Percentiles rank a stretch among this genome's conserved stretches.
phyloP scores from a whole-genome alignment of 2,329 filamentous ascomycete genomes.

The Sporothrix dimorphospora region DNA sequence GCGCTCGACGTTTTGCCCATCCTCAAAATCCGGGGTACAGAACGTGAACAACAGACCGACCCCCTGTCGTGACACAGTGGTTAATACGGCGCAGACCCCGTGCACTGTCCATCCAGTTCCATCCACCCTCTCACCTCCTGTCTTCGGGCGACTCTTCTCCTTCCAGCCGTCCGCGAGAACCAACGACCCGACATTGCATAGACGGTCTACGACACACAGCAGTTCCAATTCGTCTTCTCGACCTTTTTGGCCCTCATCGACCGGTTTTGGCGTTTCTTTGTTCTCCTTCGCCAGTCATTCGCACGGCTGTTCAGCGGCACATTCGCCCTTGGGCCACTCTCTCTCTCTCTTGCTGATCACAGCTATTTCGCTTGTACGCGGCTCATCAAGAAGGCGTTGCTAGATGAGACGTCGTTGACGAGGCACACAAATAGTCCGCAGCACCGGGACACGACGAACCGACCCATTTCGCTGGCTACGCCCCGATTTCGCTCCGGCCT shows the following conservation, averaged over 20 bases:
- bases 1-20: no score
- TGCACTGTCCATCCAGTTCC: slow-evolving; percentile 16
- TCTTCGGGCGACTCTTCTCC: not conserved
- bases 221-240: not conserved
- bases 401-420: not conserved
- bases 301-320: not conserved
- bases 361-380: not conserved
- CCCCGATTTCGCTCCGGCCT: not conserved
- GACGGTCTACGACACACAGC: not conserved
- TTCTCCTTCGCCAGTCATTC: slow-evolving; percentile 1
- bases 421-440: not conserved
- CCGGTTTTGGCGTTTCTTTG: not conserved
- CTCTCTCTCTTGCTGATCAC: not conserved
- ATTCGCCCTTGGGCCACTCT: not conserved
- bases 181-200: not conserved
- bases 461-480: not conserved
- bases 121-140: not conserved
- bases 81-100: slow-evolving; percentile 14
- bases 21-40: not conserved
- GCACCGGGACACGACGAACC: not conserved
- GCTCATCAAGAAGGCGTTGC: not conserved
- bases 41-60: not conserved
- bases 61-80: slow-evolving; percentile 5
- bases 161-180: not conserved
- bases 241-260: not conserved